Conservation (phyloP, 805 yeast genomes). For the Limtongia smithiae region DNA sequence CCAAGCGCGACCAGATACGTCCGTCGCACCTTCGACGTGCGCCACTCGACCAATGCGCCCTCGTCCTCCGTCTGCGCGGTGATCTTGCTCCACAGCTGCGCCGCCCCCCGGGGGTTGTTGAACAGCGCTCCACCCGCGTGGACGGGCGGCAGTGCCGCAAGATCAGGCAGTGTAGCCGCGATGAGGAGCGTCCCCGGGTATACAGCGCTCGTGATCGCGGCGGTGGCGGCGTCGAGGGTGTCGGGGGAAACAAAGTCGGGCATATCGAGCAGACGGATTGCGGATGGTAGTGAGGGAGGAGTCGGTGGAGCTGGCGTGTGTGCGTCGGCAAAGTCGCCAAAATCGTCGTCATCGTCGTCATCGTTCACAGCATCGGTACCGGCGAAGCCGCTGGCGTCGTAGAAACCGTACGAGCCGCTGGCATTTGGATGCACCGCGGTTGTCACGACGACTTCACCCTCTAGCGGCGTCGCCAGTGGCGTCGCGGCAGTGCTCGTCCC, state of each 20-base stretch:
- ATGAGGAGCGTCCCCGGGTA: constrained; percentile 16
- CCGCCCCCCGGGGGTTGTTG: neutral
- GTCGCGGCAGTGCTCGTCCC: too few relatives aligned
- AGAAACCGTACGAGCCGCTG: too few relatives aligned
- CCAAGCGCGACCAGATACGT: constrained; percentile 62
- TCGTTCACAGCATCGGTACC: too few relatives aligned
- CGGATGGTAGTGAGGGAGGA: neutral
- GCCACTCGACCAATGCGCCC: too few relatives aligned
- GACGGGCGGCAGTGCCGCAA: constrained; percentile 7
- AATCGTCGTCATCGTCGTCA: constrained; percentile 13
- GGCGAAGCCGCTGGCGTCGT: too few relatives aligned
- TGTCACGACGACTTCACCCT: too few relatives aligned
- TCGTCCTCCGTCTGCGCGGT: constrained; percentile 38
- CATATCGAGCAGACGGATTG: neutral
- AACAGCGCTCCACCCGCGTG: constrained; percentile 6
- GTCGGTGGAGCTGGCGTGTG: constrained; percentile 5
- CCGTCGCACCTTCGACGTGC: constrained; percentile 59
- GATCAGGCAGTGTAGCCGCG: constrained; percentile 11
- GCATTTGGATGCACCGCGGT: too few relatives aligned
- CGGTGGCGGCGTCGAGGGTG: constrained; percentile 16
- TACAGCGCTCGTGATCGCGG: constrained; percentile 10
- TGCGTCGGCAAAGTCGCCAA: constrained; percentile 27
- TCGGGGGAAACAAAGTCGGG: constrained; percentile 16
- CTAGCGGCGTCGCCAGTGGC: too few relatives aligned
- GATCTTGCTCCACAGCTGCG: constrained; percentile 46